These are phyloP conservation scores for Knufia petricola DNA, from an alignment of 2,329 filamentous ascomycete species.

Conservation along the genomic window DNA sequence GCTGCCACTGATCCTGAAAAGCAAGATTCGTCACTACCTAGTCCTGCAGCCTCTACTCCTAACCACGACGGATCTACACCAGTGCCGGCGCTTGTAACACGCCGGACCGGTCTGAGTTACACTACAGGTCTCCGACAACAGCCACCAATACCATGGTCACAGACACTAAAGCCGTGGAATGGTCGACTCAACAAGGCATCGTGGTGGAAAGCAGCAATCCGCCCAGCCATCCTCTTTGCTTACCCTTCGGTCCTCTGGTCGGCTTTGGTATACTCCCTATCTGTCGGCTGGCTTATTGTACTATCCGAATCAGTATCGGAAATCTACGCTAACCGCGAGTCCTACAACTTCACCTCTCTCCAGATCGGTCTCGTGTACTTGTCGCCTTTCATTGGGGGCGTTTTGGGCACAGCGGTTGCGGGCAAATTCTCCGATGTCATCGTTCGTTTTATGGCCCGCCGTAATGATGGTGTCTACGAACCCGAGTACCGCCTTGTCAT, in stretches of 20 bases:
- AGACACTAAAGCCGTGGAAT: constrained; percentile 67
- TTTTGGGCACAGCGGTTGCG: constrained; percentile 84
- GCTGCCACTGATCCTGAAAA: neutral
- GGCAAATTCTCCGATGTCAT: constrained; percentile 80
- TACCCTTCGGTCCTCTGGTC: constrained; percentile 91
- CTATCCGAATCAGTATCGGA: constrained; percentile 77
- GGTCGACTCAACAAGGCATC: constrained; percentile 68
- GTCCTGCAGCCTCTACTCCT: neutral
- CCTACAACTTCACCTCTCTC: constrained; percentile 72
- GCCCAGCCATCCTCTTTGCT: constrained; percentile 76
- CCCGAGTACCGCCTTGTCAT: constrained; percentile 88
- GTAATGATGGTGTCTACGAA: constrained; percentile 90
- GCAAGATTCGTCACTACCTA: neutral
- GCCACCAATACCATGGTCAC: constrained; percentile 59
- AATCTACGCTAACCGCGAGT: constrained; percentile 60
- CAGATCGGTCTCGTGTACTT: constrained; percentile 81
- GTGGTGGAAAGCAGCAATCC: constrained; percentile 66
- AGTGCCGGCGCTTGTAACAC: constrained; percentile 7
- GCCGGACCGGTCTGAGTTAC: constrained; percentile 40
- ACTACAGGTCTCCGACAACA: constrained; percentile 59
- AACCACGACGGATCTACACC: neutral
- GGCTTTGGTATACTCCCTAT: constrained; percentile 71
- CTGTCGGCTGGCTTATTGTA: constrained; percentile 91
- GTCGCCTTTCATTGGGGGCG: constrained; percentile 77
- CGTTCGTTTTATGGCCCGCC: constrained; percentile 68